phyloP scores from a whole-genome alignment of 202 grass and related monocot genomes.

The Cymbopogon flexuosus region DNA sequence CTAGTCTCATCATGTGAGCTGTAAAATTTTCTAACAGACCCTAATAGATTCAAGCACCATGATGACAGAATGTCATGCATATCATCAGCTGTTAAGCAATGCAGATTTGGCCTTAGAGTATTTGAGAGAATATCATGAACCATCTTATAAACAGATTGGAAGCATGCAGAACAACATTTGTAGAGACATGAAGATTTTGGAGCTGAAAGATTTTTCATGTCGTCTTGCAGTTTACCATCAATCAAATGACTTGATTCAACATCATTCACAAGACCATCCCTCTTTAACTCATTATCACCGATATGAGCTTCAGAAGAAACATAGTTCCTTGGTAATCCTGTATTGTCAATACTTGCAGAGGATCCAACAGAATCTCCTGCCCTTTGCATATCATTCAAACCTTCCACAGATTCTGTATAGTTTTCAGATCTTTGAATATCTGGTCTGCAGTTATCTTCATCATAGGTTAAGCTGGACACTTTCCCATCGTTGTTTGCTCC shows the following conservation, averaged over 20 bases:
- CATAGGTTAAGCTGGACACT: neutral
- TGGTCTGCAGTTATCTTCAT: slow-evolving; percentile 15
- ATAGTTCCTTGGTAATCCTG: slow-evolving; percentile 23
- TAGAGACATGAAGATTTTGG: slow-evolving; percentile 58
- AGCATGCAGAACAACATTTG: slow-evolving; percentile 61
- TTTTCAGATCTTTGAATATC: slow-evolving; percentile 39
- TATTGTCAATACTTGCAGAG: slow-evolving; percentile 15
- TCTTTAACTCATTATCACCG: slow-evolving; percentile 25
- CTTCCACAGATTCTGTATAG: slow-evolving; percentile 8
- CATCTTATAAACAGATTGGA: slow-evolving; percentile 46
- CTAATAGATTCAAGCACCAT: slow-evolving; percentile 59
- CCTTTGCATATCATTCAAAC: slow-evolving; percentile 31
- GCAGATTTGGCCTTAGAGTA: slow-evolving; percentile 41
- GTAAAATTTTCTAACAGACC: slow-evolving; percentile 46
- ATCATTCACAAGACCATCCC: slow-evolving; percentile 24
- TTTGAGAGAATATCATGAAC: slow-evolving; percentile 55
- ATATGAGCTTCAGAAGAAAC: slow-evolving; percentile 27
- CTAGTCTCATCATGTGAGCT: slow-evolving; percentile 40
- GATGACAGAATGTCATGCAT: slow-evolving; percentile 75
- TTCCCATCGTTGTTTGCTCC: slow-evolving; percentile 19
- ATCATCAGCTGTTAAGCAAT: slow-evolving; percentile 63
- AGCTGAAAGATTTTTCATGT: slow-evolving; percentile 23
- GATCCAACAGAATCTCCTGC: slow-evolving; percentile 20
- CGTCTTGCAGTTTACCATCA: slow-evolving; percentile 25
- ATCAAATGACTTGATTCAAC: slow-evolving; percentile 21